Base-by-base conservation (phyloP, 495 filamentous ascomycete species). In the Xylaria castorea region DNA sequence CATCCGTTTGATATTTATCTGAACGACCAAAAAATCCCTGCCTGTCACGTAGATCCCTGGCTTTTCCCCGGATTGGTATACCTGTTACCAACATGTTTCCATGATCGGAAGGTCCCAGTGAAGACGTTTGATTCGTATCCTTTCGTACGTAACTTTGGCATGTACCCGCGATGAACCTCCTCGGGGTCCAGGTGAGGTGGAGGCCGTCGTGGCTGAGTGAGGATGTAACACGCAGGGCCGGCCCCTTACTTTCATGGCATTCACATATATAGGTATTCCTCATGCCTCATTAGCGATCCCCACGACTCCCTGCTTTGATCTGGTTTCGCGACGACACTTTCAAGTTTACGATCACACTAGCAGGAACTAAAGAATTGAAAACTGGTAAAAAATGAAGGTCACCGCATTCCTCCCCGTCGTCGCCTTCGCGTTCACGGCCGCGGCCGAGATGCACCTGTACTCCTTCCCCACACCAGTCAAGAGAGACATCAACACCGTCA, bases 351-450 rank as follows among this genome's bases (percentile, higher is more conserved):
- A 61, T 22, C 32, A 61, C 34, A 61, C 6, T 12, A 61, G 58
- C 6, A 61, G 34, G 20, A 40, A 38, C 34, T 61, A 32, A n/a
- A n/a, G 32, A 22, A 38, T 22, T 14, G 12, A 58, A 9, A 20
- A 61, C 7, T 18, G 1, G 34, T n/a, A 14, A 77, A 83, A 75
- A 12, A 85, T 85, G 84, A 85, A 83, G 80, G 74, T 79, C 73
- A 79, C 81, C 40, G 64, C 77, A n/a, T 68, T 84, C 66, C 58
- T 80, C 48, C 58, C 79, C 60, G 61, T 81, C 60, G 61, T 81
- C 72, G 80, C 82, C 57, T 40, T 79, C 71, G 80, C 84, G 30
- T 62, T 74, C 55, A 65, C 75, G 62, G 73, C 75, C 25, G 51
- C 68, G 20, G 68, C 68, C 16, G 68, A 71, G 44, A 63, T 71